Percentiles rank a stretch among this genome's conserved stretches.
These are phyloP conservation scores for Fusarium sterilihyphosum DNA, from an alignment of 2,329 filamentous ascomycete species.

Conservation along the genomic window DNA sequence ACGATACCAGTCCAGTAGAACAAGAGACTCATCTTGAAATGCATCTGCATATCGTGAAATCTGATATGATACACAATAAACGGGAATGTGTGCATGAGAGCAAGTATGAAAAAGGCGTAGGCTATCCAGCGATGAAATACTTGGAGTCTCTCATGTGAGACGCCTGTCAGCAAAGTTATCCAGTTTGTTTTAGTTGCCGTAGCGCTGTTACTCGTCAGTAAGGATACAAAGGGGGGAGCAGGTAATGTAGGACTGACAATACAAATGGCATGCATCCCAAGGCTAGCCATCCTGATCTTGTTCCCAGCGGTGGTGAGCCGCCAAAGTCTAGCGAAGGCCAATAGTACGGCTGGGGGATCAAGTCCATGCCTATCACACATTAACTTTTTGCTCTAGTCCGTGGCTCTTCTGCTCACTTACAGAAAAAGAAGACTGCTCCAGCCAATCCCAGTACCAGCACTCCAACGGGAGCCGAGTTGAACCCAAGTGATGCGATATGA, in stretches of 20 bases:
- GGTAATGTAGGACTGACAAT: neutral
- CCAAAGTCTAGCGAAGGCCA: neutral
- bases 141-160: neutral
- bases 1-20: neutral
- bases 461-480: neutral
- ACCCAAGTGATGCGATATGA: neutral
- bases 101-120: neutral
- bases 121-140: neutral
- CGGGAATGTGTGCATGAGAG: neutral
- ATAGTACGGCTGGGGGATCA: neutral
- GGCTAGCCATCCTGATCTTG: neutral
- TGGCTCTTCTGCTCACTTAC: too few relatives aligned
- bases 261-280: neutral
- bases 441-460: neutral
- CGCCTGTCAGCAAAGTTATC: neutral
- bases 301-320: neutral
- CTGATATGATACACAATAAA: neutral
- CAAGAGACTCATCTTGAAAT: neutral
- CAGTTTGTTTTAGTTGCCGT: neutral
- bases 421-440: neutral
- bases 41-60: neutral
- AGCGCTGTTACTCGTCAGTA: neutral
- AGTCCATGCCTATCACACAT: neutral
- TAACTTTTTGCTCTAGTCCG: accelerated
- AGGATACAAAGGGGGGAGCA: accelerated